These are phyloP conservation scores for Eremothecium coryli DNA, from an alignment of 1,139 yeast genomes.

Conservation along the genomic window DNA sequence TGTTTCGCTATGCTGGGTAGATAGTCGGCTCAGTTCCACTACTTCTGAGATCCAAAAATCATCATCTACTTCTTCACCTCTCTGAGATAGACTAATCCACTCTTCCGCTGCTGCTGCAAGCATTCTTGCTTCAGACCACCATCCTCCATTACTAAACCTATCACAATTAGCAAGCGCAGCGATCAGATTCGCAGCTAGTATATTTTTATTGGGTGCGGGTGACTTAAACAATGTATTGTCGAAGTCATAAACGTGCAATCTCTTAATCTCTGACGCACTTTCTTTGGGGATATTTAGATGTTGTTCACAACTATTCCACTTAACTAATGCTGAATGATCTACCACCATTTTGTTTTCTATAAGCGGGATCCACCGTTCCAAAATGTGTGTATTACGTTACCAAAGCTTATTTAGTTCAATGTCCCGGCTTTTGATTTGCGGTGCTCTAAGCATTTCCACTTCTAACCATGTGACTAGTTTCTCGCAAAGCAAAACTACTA, in stretches of 20 bases:
- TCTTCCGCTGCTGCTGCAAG: slow-evolving; percentile 32
- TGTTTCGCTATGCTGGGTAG: slow-evolving; percentile 27
- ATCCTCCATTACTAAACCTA: slow-evolving; percentile 34
- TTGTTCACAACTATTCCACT: slow-evolving; percentile 24
- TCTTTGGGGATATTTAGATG: slow-evolving; percentile 14
- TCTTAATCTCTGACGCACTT: slow-evolving; percentile 14
- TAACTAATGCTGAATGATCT: slow-evolving; percentile 11
- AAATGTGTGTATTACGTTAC: too few relatives aligned
- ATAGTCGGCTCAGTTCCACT: slow-evolving; percentile 29
- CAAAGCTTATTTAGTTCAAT: too few relatives aligned
- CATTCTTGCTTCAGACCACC: slow-evolving; percentile 39
- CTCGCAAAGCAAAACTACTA: too few relatives aligned
- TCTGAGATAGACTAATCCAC: slow-evolving; percentile 17
- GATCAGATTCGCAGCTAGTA: slow-evolving; percentile 30
- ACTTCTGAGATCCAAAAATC: slow-evolving; percentile 37
- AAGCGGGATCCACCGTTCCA: too few relatives aligned
- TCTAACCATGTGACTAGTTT: too few relatives aligned
- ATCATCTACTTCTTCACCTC: slow-evolving; percentile 13
- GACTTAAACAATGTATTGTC: slow-evolving; percentile 40
- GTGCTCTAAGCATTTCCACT: too few relatives aligned
- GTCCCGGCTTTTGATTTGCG: too few relatives aligned
- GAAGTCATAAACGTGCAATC: slow-evolving; percentile 39
- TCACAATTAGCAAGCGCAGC: slow-evolving; percentile 25
- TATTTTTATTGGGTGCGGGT: slow-evolving; percentile 36
- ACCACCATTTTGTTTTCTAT: slow-evolving; percentile 3